phyloP scores from a whole-genome alignment of 2,329 filamentous ascomycete species.

The Aspergillus hortae region DNA sequence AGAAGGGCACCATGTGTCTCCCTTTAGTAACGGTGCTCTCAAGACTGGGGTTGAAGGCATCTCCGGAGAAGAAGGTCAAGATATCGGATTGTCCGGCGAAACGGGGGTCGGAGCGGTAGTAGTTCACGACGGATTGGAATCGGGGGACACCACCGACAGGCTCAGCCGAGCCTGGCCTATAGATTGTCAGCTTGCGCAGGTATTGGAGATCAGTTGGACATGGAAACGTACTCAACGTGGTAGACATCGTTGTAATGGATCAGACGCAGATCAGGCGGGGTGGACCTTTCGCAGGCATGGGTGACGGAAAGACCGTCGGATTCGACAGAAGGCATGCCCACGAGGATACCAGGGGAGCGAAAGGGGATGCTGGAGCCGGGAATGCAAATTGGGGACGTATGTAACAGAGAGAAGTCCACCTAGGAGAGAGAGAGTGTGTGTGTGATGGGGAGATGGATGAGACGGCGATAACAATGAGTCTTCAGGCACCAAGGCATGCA shows the following conservation, averaged over 20 bases:
- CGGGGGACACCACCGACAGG: constrained; percentile 77
- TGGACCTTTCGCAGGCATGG: constrained; percentile 40
- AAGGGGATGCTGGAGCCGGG: not conserved
- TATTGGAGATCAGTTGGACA: not conserved
- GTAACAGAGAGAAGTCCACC: not conserved
- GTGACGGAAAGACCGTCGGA: constrained; percentile 39
- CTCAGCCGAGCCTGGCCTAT: constrained; percentile 64
- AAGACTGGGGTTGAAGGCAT: constrained; percentile 87
- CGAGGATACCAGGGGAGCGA: not conserved
- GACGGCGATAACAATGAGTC: not conserved
- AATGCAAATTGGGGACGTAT: not conserved
- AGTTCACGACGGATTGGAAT: constrained; percentile 73
- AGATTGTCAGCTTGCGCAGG: not conserved
- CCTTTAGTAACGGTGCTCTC: constrained; percentile 89
- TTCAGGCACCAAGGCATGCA: constrained; percentile 3
- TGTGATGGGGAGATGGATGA: constrained; percentile 2
- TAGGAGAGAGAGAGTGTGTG: not conserved
- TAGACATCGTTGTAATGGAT: constrained; percentile 95
- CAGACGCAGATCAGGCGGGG: constrained; percentile 69
- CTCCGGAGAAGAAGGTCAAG: constrained; percentile 82
- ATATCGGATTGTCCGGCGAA: constrained; percentile 63
- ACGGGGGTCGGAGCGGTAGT: constrained; percentile 63
- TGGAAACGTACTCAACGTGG: constrained; percentile 63
- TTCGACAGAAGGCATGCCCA: constrained; percentile 26
- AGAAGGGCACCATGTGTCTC: constrained; percentile 80